Evolutionary conservation across 2,329 filamentous ascomycete species (phyloP).

Genomic region (Nemania serpens): DNA sequence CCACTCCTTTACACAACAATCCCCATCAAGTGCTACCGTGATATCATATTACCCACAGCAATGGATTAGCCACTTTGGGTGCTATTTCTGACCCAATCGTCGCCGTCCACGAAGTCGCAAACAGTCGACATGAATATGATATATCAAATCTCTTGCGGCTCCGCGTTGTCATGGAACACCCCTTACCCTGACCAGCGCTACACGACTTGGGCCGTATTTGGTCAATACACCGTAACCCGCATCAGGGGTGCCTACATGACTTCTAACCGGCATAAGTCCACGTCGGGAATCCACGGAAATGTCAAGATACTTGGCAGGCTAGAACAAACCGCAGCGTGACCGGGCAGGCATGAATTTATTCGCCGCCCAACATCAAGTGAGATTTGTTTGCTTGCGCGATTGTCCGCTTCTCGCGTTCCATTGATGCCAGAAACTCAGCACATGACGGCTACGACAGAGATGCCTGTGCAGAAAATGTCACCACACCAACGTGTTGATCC

Average conservation of each 20-base stretch:
- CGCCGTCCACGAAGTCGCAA: conserved; percentile 19
- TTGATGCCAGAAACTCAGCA: conserved; percentile 4
- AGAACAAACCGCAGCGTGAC: not conserved
- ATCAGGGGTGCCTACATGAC: conserved; percentile 7
- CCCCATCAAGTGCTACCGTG: not conserved
- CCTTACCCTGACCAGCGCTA: conserved; percentile 10
- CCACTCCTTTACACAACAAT: not conserved
- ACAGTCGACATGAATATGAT: conserved; percentile 4
- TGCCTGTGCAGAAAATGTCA: conserved; percentile 2
- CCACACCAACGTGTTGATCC: conserved; percentile 13
- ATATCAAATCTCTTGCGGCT: conserved; percentile 19
- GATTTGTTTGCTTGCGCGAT: not conserved
- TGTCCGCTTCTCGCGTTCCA: not conserved
- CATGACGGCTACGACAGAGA: conserved; percentile 11
- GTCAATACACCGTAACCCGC: not conserved
- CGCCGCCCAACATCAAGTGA: not conserved
- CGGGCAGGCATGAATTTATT: not conserved
- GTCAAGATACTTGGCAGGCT: not conserved
- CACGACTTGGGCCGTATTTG: not conserved
- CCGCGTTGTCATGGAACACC: conserved; percentile 2
- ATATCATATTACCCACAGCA: conserved; percentile 1
- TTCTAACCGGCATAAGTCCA: not conserved
- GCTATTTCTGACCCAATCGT: conserved; percentile 12
- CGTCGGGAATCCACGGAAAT: not conserved
- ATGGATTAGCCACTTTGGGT: not conserved